Evolutionary conservation across 305 asterid genomes (phyloP), one percentile per base, ranked within the genome.

Genomic region (Caryopteris hybrid): DNA sequence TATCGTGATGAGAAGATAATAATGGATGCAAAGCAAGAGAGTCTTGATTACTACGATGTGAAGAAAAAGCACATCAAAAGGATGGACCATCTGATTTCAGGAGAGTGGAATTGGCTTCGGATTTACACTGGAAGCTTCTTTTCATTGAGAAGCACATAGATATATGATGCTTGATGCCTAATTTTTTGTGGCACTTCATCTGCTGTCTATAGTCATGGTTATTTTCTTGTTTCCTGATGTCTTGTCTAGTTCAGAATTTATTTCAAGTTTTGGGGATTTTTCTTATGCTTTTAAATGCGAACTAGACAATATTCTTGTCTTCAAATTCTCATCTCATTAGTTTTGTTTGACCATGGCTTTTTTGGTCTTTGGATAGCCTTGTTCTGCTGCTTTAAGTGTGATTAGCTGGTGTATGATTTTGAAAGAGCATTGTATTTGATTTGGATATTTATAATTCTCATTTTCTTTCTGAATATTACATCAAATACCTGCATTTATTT

Each of bases 21-120:
- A 73, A 75, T 81, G 84, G 84, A 78, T 61, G 89, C 65, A 22
- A 76, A 81, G 38, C 76, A 72, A 55, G 87, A 72, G 76, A 76
- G 86, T 51, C 63, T 81, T 11, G 87, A 83, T 45, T 72, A 23
- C 14, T 81, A 83, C 36, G 84, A 83, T 25, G 84, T 78, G 79
- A 78, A 84, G 72, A 81, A 72, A 50, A 83, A 81, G 62, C 52
- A 73, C 36, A 77, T 83, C 57, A 69, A 74, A 58, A 83, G 83
- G 78, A 78, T 75, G 88, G 82, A 74, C 66, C 82, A 78, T 76
- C 61, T 77, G 65, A 81, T 71, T 66, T 53, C 85, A 14, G 81
- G 83, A 51, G 82, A 74, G 56, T 79, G 85, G 85, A 79, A 60
- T 18, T 85, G 85, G 91, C 82, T 81, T 50, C 77, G 81, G 33